Conservation (phyloP, 257 asterid species). For the Nicotiana tabacum region DNA sequence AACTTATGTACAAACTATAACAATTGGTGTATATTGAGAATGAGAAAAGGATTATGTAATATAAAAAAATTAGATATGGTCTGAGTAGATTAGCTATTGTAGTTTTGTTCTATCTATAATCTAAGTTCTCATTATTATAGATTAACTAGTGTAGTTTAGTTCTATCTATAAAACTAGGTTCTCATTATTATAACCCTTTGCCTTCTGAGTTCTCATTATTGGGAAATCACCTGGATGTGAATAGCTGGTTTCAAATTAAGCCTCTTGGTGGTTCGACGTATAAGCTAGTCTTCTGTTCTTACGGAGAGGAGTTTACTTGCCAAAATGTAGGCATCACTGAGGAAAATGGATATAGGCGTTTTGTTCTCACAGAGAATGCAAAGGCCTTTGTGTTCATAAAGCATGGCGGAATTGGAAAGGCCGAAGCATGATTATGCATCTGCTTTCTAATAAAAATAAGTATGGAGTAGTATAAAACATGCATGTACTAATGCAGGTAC, state of each 20-base stretch:
- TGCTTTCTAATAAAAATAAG: too few species aligned
- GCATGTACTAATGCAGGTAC: too few species aligned
- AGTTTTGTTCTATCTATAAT: not conserved
- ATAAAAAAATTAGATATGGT: conserved; percentile 15
- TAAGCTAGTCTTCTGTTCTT: too few species aligned
- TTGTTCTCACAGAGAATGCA: not conserved
- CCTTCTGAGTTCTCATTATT: not conserved
- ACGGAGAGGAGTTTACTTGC: too few species aligned
- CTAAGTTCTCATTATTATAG: not conserved
- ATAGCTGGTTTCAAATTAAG: not conserved
- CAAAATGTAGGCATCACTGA: too few species aligned
- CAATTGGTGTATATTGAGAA: not conserved
- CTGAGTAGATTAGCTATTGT: conserved; percentile 12
- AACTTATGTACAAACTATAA: not conserved
- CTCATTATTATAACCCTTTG: not conserved
- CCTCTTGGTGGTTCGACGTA: not conserved
- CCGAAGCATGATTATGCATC: too few species aligned
- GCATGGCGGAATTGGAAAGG: too few species aligned
- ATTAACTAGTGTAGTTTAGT: too few species aligned
- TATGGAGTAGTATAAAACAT: too few species aligned
- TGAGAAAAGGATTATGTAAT: not conserved
- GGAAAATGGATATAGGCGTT: not conserved
- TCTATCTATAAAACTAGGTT: too few species aligned
- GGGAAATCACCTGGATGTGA: too few species aligned
- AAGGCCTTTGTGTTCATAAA: not conserved